Conservation (phyloP, 768 basidiomycete species). For the Gautieria morchelliformis region DNA sequence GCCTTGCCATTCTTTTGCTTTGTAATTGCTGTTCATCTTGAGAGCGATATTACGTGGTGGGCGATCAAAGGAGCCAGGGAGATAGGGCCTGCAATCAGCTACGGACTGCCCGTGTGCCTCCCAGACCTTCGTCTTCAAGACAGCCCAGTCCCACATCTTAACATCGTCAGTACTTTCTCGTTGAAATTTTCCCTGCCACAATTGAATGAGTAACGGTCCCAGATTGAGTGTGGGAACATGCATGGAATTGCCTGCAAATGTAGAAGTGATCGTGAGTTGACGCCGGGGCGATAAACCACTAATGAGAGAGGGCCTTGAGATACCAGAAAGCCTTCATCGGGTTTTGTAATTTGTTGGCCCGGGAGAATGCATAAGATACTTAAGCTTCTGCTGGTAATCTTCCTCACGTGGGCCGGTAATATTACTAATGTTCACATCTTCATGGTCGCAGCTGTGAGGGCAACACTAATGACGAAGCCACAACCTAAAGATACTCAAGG, state of each 20-base stretch:
- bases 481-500: no score
- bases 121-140: no score
- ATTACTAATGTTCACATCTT: neutral
- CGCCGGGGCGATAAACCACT: conserved; percentile 18
- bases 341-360: conserved; percentile 4
- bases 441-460: conserved; percentile 22
- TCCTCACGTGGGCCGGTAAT: neutral
- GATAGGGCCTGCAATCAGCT: no score
- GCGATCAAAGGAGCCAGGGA: conserved; percentile 28
- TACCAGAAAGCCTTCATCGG: conserved; percentile 21
- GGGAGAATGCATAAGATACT: neutral
- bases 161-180: no score
- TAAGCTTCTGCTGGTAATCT: no score
- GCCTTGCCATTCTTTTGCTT: no score
- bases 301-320: conserved; percentile 29
- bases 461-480: no score
- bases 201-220: conserved; percentile 26
- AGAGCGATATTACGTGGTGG: conserved; percentile 31
- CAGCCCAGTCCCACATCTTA: no score
- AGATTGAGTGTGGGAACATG: no score
- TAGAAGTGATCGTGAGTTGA: neutral
- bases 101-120: no score
- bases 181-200: conserved; percentile 25
- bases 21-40: no score
- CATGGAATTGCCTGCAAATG: no score